A percentile compares a stretch with the other conserved stretches of the same genome.
Conservation (phyloP, 108 stramenopile species). For the Aurantiochytrium sp. region DNA sequence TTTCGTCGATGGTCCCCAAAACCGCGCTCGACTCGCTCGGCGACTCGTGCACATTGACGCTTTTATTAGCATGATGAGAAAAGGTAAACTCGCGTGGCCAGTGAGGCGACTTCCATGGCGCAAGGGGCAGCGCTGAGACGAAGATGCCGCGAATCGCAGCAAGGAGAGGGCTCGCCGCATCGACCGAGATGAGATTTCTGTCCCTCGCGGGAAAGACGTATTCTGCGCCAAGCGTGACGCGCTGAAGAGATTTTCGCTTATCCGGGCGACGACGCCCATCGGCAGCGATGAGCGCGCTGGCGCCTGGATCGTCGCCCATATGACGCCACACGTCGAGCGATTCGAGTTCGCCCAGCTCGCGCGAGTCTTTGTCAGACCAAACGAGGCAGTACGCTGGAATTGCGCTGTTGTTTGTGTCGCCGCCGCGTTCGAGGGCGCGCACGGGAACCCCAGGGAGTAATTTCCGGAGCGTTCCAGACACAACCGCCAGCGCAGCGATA, state of each 20-base stretch:
- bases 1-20: not conserved
- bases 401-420: no score
- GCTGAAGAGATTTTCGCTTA: no score
- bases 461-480: not conserved
- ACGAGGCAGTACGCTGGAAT: no score
- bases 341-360: not conserved
- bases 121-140: not conserved
- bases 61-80: no score
- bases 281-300: no score
- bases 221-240: no score
- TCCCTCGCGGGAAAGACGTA: not conserved
- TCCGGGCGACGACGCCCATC: no score
- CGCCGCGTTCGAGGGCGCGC: not conserved
- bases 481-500: not conserved
- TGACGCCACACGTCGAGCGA: not conserved
- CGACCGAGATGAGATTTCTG: not conserved
- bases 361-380: not conserved
- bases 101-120: not conserved
- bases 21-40: no score
- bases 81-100: no score
- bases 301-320: not conserved
- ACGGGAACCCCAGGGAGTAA: not conserved
- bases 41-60: no score
- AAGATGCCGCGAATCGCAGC: not conserved
- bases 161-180: not conserved